These are phyloP conservation scores for Eruca vesicaria DNA, from an alignment of 441 rosid species.

Conservation along the genomic window DNA sequence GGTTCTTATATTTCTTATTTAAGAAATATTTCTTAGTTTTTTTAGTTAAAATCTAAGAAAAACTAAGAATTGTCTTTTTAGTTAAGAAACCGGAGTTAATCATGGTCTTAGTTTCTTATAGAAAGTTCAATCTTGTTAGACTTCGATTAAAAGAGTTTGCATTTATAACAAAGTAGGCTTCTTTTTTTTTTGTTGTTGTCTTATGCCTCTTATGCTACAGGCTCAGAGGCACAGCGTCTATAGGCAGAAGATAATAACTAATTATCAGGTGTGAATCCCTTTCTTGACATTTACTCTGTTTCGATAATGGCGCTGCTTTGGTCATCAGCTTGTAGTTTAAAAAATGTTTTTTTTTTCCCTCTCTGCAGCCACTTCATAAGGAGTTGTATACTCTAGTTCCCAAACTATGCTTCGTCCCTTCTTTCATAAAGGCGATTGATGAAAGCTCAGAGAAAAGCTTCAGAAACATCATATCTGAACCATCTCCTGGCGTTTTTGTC, in stretches of 20 bases:
- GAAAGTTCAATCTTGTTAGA: no score
- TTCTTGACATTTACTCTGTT: conserved; percentile 8
- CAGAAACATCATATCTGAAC: conserved; percentile 66
- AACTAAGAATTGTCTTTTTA: no score
- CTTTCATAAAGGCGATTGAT: conserved; percentile 61
- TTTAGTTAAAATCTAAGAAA: no score
- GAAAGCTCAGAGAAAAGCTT: conserved; percentile 63
- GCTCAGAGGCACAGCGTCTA: conserved; percentile 72
- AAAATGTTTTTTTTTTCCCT: conserved; percentile 6
- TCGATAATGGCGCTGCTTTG: background rate
- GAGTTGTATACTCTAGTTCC: conserved; percentile 56
- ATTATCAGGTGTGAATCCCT: conserved; percentile 60
- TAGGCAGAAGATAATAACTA: conserved; percentile 63
- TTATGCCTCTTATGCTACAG: conserved; percentile 43
- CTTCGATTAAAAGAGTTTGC: background rate
- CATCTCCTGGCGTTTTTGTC: conserved; percentile 65
- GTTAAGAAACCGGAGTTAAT: no score
- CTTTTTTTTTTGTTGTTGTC: background rate
- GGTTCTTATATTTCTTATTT: no score
- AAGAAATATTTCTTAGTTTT: no score
- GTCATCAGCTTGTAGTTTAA: background rate
- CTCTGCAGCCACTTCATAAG: conserved; percentile 57
- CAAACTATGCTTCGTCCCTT: conserved; percentile 49
- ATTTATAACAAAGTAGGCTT: no score
- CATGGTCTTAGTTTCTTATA: no score